phyloP scores from a whole-genome alignment of 805 yeast genomes.

The Metschnikowia gruessii region DNA sequence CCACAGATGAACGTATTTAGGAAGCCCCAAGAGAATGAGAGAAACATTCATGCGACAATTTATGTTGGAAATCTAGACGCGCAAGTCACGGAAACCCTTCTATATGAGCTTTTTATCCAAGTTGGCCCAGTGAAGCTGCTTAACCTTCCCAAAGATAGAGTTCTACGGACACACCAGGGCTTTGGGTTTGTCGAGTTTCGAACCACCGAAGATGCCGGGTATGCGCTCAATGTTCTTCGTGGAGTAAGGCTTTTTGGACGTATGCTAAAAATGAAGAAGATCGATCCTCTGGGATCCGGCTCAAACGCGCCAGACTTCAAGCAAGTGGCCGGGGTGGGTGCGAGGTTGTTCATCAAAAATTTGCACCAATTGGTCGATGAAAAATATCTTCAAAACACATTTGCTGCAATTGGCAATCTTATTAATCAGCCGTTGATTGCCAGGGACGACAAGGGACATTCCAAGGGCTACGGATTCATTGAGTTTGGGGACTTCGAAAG shows the following conservation, averaged over 20 bases:
- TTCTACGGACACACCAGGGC: constrained; percentile 72
- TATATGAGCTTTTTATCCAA: constrained; percentile 83
- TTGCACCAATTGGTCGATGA: constrained; percentile 67
- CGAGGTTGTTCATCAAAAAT: constrained; percentile 54
- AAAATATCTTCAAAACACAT: constrained; percentile 51
- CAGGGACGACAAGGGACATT: constrained; percentile 47
- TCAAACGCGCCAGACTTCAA: constrained; percentile 14
- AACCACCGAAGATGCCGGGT: constrained; percentile 60
- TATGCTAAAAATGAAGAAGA: constrained; percentile 54
- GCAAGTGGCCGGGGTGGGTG: constrained; percentile 39
- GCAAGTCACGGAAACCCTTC: constrained; percentile 62
- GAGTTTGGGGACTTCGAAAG: constrained; percentile 60
- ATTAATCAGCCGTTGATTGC: constrained; percentile 48
- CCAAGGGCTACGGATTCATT: constrained; percentile 66
- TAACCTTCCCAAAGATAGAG: constrained; percentile 75
- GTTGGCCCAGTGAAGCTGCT: constrained; percentile 73
- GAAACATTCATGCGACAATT: constrained; percentile 61
- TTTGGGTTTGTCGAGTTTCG: constrained; percentile 81
- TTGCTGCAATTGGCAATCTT: constrained; percentile 66
- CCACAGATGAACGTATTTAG: constrained; percentile 32
- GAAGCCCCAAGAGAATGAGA: constrained; percentile 41
- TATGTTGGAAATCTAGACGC: constrained; percentile 84
- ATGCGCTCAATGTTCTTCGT: constrained; percentile 56
- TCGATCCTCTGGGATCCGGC: constrained; percentile 26
- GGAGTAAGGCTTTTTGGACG: constrained; percentile 64